phyloP scores from a whole-genome alignment of 2,329 filamentous ascomycete genomes.

The Colletotrichum scovillei region DNA sequence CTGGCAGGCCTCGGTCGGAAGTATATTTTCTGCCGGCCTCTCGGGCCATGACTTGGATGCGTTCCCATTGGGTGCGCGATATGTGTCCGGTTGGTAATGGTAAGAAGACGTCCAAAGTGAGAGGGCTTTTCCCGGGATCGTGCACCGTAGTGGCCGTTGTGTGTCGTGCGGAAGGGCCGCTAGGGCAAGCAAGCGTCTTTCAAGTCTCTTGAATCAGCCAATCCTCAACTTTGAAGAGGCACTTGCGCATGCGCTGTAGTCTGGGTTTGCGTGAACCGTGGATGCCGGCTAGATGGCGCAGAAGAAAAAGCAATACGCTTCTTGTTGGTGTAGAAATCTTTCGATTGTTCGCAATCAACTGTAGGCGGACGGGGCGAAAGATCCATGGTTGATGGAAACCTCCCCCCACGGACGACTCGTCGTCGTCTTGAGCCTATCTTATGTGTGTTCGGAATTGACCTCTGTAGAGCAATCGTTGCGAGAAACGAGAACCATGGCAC shows the following conservation, averaged over 20 bases:
- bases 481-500: background rate
- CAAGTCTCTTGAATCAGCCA: background rate
- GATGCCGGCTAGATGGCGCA: background rate
- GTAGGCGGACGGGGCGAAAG: constrained; percentile 2
- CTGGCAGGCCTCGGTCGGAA: constrained; percentile 15
- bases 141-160: background rate
- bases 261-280: background rate
- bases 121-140: background rate
- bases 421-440: background rate
- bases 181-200: background rate
- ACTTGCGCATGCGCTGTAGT: background rate
- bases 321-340: constrained; percentile 11
- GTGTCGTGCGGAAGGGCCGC: background rate
- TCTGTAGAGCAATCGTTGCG: background rate
- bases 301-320: background rate
- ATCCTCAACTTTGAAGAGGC: background rate
- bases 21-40: background rate
- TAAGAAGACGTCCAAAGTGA: background rate
- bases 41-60: background rate
- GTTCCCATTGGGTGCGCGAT: background rate
- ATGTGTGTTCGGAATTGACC: background rate
- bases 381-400: background rate
- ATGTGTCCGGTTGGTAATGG: background rate
- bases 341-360: constrained; percentile 5
- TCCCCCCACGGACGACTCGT: background rate